Percentiles rank a stretch among this genome's conserved stretches.
These are phyloP conservation scores for Gryganskiella cystojenkinii DNA, from an alignment of 192 early-diverging fungal genomes.

Conservation along the genomic window DNA sequence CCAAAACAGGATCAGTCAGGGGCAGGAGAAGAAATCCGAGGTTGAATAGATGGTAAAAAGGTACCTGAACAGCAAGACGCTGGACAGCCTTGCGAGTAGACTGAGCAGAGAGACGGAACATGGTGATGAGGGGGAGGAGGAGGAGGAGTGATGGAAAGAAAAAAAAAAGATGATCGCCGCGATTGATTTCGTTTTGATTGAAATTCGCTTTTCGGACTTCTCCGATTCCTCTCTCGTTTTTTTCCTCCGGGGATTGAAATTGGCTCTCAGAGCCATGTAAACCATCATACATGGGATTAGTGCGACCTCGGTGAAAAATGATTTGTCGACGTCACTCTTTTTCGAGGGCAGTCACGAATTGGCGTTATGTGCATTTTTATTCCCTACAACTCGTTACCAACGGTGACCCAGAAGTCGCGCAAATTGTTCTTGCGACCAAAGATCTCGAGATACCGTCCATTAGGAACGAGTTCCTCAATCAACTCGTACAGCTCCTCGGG, in stretches of 20 bases:
- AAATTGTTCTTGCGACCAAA: conserved; percentile 98
- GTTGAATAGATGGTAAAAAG: background rate
- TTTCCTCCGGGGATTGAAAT: no score
- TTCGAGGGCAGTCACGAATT: no score
- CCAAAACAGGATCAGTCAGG: no score
- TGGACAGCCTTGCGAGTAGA: conserved; percentile 53
- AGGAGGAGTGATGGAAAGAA: conserved; percentile 6
- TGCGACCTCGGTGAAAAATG: no score
- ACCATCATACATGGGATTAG: no score
- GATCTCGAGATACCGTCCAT: conserved; percentile 93
- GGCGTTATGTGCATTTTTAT: background rate
- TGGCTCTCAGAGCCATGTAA: no score
- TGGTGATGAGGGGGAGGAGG: conserved; percentile 16
- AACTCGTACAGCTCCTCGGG: conserved; percentile 96
- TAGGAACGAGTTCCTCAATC: conserved; percentile 93
- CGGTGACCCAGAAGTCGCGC: conserved; percentile 95
- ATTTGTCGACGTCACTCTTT: no score
- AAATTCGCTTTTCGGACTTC: no score
- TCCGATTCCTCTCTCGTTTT: no score
- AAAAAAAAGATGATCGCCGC: background rate
- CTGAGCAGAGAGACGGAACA: conserved; percentile 52
- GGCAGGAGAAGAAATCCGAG: background rate
- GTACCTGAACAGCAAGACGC: conserved; percentile 54
- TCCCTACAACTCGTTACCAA: conserved; percentile 91
- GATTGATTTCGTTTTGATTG: no score